Base-by-base conservation (phyloP, 140 eudicot species). In the Erigeron philadelphicus region DNA sequence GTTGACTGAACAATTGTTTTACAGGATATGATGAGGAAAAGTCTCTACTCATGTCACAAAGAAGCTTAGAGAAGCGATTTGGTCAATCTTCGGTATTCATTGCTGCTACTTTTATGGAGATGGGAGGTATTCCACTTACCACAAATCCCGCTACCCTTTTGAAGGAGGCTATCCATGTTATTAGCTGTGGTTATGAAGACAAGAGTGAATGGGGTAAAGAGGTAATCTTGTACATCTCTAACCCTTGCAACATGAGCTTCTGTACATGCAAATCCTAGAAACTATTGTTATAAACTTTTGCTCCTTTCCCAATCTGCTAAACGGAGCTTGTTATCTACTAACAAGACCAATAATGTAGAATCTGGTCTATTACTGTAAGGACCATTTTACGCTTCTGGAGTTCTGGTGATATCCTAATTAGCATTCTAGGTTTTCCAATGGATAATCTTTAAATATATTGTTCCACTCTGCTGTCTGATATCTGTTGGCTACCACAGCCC, bases 201-300 rank as follows among this genome's bases (percentile, higher is more conserved):
- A 85, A 85, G 71, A 80, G 80, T 41, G 91, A 85, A 68, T 85
- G 91, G 91, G 91, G 91, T 40, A 85, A 85, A 75, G 91, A 85
- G 91, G 91, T 81, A 79, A 44, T 40, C 17, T 19, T 10, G 23
- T 43, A 42, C 16, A 64, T 64, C 16, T 41, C 25, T n/a, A 15
- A 40, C n/a, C 25, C 7, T 1, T 40, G 45, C 45, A 61, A 40
- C 13, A 13, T 12, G 5, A 13, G 67, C 13, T 61, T 61, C 10
- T 47, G 41, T 38, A n/a, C 49, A 17, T 16, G 63, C 18, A 54
- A 52, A 72, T n/a, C 7, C 23, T 8, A 8, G 40, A 13, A 35
- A 54, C 16, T 6, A 16, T 7, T 21, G 6, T 54, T 7, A 3
- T 17, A n/a, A 4, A 45, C 23, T 57, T n/a, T n/a, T n/a, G n/a